Evolutionary conservation across 176 grass and related monocot species (phyloP).

Genomic region (Aegilops umbellulata): DNA sequence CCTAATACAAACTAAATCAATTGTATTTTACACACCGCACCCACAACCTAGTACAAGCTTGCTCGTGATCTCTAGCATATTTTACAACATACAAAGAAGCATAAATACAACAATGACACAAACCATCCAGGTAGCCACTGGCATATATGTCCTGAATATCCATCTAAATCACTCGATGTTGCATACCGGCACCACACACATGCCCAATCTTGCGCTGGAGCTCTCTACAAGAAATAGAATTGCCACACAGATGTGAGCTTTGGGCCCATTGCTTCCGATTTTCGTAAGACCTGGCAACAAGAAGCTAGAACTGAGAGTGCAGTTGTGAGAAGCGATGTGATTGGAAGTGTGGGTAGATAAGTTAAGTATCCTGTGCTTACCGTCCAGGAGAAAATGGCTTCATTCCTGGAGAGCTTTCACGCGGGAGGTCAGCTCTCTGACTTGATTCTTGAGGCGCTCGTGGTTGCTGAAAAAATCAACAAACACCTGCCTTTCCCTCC

Average conservation of each 20-base stretch:
- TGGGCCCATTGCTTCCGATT: background rate
- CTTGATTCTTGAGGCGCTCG: conserved; percentile 73
- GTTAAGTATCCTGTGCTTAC: conserved; percentile 9
- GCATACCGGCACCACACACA: background rate
- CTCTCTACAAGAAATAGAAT: background rate
- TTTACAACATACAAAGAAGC: background rate
- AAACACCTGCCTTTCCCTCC: conserved; percentile 77
- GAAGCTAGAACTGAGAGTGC: background rate
- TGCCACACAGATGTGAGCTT: background rate
- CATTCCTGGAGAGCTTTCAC: conserved; percentile 71
- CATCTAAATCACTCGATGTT: background rate
- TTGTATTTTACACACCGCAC: background rate
- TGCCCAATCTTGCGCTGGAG: conserved; percentile 17
- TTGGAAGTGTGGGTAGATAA: background rate
- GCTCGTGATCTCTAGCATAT: conserved; percentile 1
- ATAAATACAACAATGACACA: background rate
- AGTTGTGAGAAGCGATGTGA: background rate
- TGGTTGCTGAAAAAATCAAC: conserved; percentile 86
- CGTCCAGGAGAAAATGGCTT: background rate
- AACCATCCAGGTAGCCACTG: background rate
- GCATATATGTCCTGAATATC: background rate
- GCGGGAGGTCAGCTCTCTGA: conserved; percentile 67
- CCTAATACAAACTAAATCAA: conserved; percentile 8
- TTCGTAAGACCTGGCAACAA: background rate
- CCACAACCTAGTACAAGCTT: background rate